phyloP scores from a whole-genome alignment of 1,284 basidiomycete genomes.

The Stereum hirsutum region DNA sequence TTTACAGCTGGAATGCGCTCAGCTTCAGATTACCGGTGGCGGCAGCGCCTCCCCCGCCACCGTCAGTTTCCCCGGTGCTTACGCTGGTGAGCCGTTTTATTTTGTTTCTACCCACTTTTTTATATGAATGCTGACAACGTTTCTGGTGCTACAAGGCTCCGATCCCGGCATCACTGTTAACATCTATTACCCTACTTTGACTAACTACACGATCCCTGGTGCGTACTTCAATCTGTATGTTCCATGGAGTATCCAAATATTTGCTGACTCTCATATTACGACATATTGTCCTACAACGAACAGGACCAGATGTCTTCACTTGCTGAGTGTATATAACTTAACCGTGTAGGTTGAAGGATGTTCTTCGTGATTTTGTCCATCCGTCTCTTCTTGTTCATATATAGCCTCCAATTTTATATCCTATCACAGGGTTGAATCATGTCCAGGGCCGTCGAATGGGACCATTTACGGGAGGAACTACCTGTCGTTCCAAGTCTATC shows the following conservation, averaged over 20 bases:
- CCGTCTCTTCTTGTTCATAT: not conserved
- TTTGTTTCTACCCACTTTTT: not conserved
- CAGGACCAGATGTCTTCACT: constrained; percentile 2
- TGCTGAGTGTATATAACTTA: not conserved
- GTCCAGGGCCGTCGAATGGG: no score
- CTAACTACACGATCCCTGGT: constrained; percentile 37
- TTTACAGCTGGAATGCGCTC: constrained; percentile 40
- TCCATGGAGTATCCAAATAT: not conserved
- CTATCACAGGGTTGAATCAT: no score
- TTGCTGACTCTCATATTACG: not conserved
- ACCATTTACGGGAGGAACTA: no score
- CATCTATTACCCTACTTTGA: constrained; percentile 30
- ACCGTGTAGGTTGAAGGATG: no score
- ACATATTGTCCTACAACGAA: not conserved
- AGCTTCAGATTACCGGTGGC: constrained; percentile 41
- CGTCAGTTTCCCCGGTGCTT: constrained; percentile 42
- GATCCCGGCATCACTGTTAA: constrained; percentile 39
- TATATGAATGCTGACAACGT: not conserved
- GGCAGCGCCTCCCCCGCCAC: constrained; percentile 34
- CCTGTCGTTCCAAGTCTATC: no score
- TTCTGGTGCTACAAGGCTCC: constrained; percentile 15
- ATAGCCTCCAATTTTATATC: not conserved
- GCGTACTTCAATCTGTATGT: not conserved
- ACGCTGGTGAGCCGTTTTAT: constrained; percentile 18
- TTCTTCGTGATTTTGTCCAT: not conserved